Base-by-base conservation (phyloP, 192 early-diverging fungal genomes). In the Paraglomus occultum region DNA sequence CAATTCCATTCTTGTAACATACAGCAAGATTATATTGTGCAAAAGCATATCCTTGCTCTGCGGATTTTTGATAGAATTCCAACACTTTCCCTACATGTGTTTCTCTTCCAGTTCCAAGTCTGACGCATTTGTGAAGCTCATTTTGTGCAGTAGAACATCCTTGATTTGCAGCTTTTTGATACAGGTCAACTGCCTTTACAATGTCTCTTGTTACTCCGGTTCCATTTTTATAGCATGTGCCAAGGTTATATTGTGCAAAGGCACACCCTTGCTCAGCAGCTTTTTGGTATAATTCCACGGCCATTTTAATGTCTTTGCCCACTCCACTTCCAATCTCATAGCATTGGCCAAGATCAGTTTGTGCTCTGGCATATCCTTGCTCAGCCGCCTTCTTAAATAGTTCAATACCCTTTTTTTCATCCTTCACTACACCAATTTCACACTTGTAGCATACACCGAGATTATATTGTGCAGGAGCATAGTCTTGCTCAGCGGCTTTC, bases 71-170 rank as follows among this genome's bases (percentile, higher is more conserved):
- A 54, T 84, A 84, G 80, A 80, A 84, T 44, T 73, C 69, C n/a
- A 84, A 74, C 11, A 80, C 84, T 67, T 85, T 79, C 49, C 77
- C 68, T 12, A 72, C 58, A 64, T 84, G 74, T 72, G 78, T 80
- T 48, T 83, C 74, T 0, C 82, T 69, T 12, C 92, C 92, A 6
- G 88, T 70, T 5, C 91, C 92, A 77, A 92, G 89, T 68, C 91
- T 91, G 62, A 90, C 92, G 23, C 91, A 79, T 66, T 87, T 89
- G 2, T 90, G 91, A 38, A 94, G 82, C 8, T 89, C 90, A 67
- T 92, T 94, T 65, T 92, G 89, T 17, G 90, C 92, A 0, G 91
- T 71, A 31, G 88, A 85, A 63, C 91, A 90, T 20, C 90, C 91
- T 60, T 82, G 83, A 42, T 78, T 71, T 31, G 92, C 91, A 23